Percentiles rank a stretch among this genome's conserved stretches.
Conservation (phyloP, 2,329 filamentous ascomycete species). For the Tolypocladium album region DNA sequence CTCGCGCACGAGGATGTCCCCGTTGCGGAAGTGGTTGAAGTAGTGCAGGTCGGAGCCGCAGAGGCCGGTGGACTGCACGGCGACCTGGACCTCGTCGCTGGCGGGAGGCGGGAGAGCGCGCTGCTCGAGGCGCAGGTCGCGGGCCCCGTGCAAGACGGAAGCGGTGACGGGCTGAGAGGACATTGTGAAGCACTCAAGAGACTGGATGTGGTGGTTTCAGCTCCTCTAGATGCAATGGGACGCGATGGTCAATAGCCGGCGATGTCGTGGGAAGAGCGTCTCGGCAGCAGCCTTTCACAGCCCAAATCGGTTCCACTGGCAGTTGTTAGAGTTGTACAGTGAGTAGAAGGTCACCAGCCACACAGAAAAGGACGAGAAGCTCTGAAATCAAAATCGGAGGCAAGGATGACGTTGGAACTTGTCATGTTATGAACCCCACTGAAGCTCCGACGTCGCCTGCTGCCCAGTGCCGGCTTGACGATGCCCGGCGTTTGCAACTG, state of each 20-base stretch:
- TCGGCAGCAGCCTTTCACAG: neutral
- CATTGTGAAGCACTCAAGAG: neutral
- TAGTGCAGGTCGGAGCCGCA: slow-evolving; percentile 61
- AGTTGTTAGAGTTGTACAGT: neutral
- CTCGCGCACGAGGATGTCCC: slow-evolving; percentile 52
- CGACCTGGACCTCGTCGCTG: slow-evolving; percentile 48
- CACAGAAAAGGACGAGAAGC: neutral
- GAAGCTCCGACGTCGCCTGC: neutral
- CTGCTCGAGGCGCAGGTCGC: slow-evolving; percentile 40
- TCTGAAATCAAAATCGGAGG: neutral
- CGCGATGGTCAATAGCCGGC: neutral
- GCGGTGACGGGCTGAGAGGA: slow-evolving; percentile 25
- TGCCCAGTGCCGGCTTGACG: neutral
- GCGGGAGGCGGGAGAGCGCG: slow-evolving; percentile 42
- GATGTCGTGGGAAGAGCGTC: neutral
- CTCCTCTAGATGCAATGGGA: neutral
- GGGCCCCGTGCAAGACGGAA: slow-evolving; percentile 43
- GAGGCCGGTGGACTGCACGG: slow-evolving; percentile 50
- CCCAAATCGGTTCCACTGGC: neutral
- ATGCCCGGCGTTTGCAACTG: neutral
- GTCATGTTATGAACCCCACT: neutral
- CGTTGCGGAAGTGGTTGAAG: slow-evolving; percentile 55
- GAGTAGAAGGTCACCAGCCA: neutral
- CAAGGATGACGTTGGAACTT: neutral
- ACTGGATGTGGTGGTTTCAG: neutral